Evolutionary conservation across 495 filamentous ascomycete genomes (phyloP).

Genomic region (Neurospora sp.): DNA sequence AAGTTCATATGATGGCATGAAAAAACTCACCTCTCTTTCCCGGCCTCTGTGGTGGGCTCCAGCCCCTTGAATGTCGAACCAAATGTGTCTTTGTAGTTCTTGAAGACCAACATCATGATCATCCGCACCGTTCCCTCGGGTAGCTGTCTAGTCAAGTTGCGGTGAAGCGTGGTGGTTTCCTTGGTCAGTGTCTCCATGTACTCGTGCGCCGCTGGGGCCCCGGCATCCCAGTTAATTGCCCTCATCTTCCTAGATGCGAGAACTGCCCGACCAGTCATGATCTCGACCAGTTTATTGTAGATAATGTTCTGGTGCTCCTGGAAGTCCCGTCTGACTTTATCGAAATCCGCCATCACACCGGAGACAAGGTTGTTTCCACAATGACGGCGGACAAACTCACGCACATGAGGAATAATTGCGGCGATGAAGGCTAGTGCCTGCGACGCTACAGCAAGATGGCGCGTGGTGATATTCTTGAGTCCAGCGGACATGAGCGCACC

Average conservation of each 20-base stretch:
- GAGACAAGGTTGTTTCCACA: slow-evolving; percentile 39
- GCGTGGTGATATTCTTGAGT: slow-evolving; percentile 91
- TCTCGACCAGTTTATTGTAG: slow-evolving; percentile 90
- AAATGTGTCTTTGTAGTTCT: slow-evolving; percentile 76
- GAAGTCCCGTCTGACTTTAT: slow-evolving; percentile 78
- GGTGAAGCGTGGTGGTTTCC: slow-evolving; percentile 80
- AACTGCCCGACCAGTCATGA: slow-evolving; percentile 74
- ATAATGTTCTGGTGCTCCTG: slow-evolving; percentile 92
- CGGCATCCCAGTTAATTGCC: slow-evolving; percentile 61
- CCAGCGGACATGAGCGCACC: slow-evolving; percentile 87
- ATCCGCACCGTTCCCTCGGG: slow-evolving; percentile 65
- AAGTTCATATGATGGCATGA: not conserved
- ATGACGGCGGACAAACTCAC: slow-evolving; percentile 82
- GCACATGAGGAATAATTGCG: slow-evolving; percentile 76
- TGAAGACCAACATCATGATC: slow-evolving; percentile 89
- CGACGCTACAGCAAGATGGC: slow-evolving; percentile 85
- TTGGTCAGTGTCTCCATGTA: slow-evolving; percentile 91
- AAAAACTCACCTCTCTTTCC: slow-evolving; percentile 57
- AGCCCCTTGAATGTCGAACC: slow-evolving; percentile 63
- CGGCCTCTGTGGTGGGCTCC: slow-evolving; percentile 52
- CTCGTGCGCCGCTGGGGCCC: slow-evolving; percentile 36
- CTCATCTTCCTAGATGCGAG: slow-evolving; percentile 67
- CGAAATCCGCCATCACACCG: slow-evolving; percentile 71
- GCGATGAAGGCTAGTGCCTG: slow-evolving; percentile 86
- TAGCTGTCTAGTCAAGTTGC: slow-evolving; percentile 77